Evolutionary conservation across 495 filamentous ascomycete genomes (phyloP).

Genomic region (Umbilicaria muhlenbergii): DNA sequence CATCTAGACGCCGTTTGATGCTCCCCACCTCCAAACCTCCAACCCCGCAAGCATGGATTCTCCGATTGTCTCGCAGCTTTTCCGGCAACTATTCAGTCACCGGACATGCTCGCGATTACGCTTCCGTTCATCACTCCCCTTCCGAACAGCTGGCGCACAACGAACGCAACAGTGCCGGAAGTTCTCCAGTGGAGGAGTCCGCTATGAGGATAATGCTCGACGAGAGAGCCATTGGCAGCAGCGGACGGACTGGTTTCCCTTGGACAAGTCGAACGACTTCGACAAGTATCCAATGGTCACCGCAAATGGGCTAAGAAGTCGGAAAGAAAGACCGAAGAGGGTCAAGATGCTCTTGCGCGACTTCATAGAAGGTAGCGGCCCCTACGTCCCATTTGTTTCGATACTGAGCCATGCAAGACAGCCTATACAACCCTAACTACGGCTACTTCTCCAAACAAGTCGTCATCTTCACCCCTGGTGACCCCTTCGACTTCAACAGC

Average conservation of each 20-base stretch:
- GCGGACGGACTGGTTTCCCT: slow-evolving; percentile 49
- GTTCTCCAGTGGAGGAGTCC: slow-evolving; percentile 1
- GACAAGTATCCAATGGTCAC: slow-evolving; percentile 69
- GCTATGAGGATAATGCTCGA: slow-evolving; percentile 9
- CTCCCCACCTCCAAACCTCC: background rate
- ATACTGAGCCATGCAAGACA: slow-evolving; percentile 39
- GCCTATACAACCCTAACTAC: slow-evolving; percentile 91
- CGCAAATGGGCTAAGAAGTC: slow-evolving; percentile 51
- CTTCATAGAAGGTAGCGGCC: slow-evolving; percentile 75
- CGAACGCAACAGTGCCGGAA: background rate
- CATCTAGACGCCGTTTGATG: background rate
- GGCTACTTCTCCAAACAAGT: slow-evolving; percentile 97
- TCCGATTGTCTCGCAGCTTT: slow-evolving; percentile 57
- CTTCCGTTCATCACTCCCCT: slow-evolving; percentile 25
- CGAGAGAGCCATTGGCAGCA: slow-evolving; percentile 63
- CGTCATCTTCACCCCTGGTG: slow-evolving; percentile 84
- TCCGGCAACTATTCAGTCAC: slow-evolving; percentile 68
- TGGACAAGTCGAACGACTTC: slow-evolving; percentile 68
- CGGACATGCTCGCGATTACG: slow-evolving; percentile 45
- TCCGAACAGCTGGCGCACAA: slow-evolving; percentile 13
- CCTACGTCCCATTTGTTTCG: background rate
- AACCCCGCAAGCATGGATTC: slow-evolving; percentile 57
- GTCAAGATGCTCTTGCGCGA: slow-evolving; percentile 96
- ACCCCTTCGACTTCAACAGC: slow-evolving; percentile 79
- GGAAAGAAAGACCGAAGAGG: slow-evolving; percentile 61